These are phyloP conservation scores for Teratosphaeria pseudoeucalypti DNA, from an alignment of 2,329 filamentous ascomycete genomes.

Conservation along the genomic window DNA sequence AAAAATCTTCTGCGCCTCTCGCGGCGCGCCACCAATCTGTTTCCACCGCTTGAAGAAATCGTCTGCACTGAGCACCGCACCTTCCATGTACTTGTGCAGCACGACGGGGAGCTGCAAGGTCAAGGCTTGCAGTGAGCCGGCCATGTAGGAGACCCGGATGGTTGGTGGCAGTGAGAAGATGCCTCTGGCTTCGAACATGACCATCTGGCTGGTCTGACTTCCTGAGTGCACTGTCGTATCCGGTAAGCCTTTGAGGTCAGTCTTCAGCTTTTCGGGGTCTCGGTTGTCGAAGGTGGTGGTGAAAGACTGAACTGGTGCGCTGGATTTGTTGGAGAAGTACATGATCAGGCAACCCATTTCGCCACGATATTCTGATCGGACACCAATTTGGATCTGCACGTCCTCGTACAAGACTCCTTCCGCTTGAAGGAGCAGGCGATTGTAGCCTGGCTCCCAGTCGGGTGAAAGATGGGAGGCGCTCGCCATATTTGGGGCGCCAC, in stretches of 20 bases:
- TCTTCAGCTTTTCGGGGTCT: conserved; percentile 57
- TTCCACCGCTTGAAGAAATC: conserved; percentile 99
- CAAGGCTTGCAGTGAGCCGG: conserved; percentile 82
- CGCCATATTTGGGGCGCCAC: conserved; percentile 68
- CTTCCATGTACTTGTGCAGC: conserved; percentile 94
- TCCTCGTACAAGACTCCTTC: conserved; percentile 95
- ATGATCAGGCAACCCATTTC: conserved; percentile 91
- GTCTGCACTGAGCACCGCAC: conserved; percentile 72
- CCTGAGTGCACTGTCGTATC: conserved; percentile 68
- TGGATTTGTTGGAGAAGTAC: conserved; percentile 92
- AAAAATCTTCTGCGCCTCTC: conserved; percentile 85
- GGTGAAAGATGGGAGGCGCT: conserved; percentile 87
- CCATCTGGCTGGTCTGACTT: conserved; percentile 79
- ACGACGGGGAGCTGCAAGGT: conserved; percentile 83
- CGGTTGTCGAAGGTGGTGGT: conserved; percentile 85
- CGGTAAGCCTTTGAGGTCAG: conserved; percentile 80
- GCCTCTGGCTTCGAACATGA: conserved; percentile 81
- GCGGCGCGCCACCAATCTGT: conserved; percentile 80
- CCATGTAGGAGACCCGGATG: conserved; percentile 86
- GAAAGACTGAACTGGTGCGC: conserved; percentile 75
- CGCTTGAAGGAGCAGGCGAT: conserved; percentile 63
- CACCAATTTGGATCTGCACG: conserved; percentile 80
- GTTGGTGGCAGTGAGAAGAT: conserved; percentile 80
- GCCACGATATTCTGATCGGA: conserved; percentile 89
- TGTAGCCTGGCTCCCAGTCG: conserved; percentile 87